Base-by-base conservation (phyloP, 768 basidiomycete genomes). In the Phlebiopsis gigantea region DNA sequence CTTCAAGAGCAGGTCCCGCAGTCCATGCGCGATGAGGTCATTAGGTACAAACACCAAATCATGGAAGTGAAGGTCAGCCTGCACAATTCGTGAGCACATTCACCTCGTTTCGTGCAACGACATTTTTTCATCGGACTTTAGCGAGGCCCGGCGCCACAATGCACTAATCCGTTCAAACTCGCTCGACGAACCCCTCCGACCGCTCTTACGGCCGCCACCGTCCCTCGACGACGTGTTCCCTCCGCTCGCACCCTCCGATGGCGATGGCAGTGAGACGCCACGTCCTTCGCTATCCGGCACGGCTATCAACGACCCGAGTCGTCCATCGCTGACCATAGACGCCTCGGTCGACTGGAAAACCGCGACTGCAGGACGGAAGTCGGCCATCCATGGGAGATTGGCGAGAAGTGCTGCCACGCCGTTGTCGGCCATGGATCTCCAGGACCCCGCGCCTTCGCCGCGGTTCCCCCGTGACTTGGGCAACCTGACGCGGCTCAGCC, bases 121-220 rank as follows among this genome's bases (percentile, higher is more conserved):
- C 45, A 53, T 22, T 14, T n/a, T 41, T 54, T 39, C 43, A n/a
- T 41, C 62, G 24, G 45, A 56, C 42, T 28, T 19, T 58, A 81
- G 79, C 5, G 77, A 83, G 66, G 77, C 79, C 10, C 73, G 79
- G 29, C 71, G 75, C 44, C 68, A 72, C 57, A 77, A 78, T 64
- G 64, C 70, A 10, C 66, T 70, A 21, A 63, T 80, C 60, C 59
- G 63, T 7, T 66, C 72, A 4, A 67, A 71, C 48, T 68, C 73
- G 22, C 68, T 73, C 43, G 62, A 67, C n/a, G 76, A 74, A 17
- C 76, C 76, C 10, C 69, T 82, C 26, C 72, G 77, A 21, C 79
- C 80, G 17, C 75, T 83, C 3, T 68, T 83, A 15, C 76, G 80
- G 0, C 80, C 81, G 1, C 68, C 78, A 19, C 76, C 76, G 1